These are phyloP conservation scores for Pichia phayaonensis DNA, from an alignment of 805 yeast genomes.

Conservation along the genomic window DNA sequence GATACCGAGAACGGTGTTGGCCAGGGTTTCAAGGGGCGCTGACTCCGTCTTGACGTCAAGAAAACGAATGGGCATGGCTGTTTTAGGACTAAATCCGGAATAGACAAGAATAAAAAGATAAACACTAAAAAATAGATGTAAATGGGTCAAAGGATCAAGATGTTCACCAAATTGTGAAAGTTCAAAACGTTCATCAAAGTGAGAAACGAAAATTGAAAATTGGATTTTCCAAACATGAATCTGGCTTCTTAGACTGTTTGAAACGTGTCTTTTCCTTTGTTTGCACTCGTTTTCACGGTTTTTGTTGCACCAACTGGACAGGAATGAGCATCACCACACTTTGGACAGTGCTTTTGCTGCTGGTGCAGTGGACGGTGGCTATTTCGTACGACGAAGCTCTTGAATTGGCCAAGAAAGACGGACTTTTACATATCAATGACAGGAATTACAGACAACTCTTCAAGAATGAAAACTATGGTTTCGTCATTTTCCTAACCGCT, in stretches of 20 bases:
- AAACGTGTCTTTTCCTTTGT: not conserved
- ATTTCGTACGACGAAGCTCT: conserved; percentile 17
- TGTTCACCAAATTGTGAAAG: no score
- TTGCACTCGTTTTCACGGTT: not conserved
- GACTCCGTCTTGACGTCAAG: not conserved
- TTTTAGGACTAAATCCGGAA: no score
- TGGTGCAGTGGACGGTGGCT: conserved; percentile 11
- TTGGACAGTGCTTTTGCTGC: not conserved
- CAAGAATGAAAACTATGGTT: conserved; percentile 55
- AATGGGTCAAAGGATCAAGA: not conserved
- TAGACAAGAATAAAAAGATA: no score
- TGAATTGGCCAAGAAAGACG: conserved; percentile 8
- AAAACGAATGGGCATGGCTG: not conserved
- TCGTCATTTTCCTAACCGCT: conserved; percentile 68
- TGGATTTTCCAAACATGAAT: not conserved
- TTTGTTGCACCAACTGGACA: not conserved
- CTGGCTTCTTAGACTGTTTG: not conserved
- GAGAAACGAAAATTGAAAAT: not conserved
- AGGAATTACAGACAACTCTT: conserved; percentile 49
- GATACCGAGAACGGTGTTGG: not conserved
- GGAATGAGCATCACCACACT: not conserved
- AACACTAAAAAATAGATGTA: not conserved
- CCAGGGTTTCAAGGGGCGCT: not conserved
- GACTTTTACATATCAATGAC: conserved; percentile 38
- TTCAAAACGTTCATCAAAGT: not conserved